A percentile compares a stretch with the other conserved stretches of the same genome.
These are phyloP conservation scores for Dictyostelium capitatum DNA, from an alignment of 78 protist species.

Conservation along the genomic window DNA sequence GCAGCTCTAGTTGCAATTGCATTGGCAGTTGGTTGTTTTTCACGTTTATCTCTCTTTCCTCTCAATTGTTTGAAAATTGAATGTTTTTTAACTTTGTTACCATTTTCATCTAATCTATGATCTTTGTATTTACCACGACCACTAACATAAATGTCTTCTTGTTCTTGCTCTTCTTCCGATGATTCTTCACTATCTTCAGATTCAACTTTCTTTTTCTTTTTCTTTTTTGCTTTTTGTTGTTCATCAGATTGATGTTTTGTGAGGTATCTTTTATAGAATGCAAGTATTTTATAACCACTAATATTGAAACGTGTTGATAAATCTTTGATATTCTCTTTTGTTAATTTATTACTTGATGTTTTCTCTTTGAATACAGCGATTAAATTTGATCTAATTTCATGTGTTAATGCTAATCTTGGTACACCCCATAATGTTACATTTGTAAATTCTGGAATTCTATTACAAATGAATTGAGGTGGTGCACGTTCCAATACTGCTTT, in stretches of 20 bases:
- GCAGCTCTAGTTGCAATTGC: not conserved
- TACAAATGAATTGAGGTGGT: not conserved
- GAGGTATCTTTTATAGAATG: not conserved
- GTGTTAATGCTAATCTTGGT: not conserved
- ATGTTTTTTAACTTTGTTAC: not conserved
- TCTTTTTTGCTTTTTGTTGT: not conserved
- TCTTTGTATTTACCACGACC: not conserved
- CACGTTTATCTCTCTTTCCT: not conserved
- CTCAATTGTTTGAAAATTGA: not conserved
- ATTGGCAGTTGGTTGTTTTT: not conserved
- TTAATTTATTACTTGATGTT: not conserved
- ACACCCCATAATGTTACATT: constrained; percentile 18
- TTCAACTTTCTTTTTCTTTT: not conserved
- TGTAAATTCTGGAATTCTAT: not conserved
- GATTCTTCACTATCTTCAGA: not conserved
- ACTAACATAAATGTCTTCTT: not conserved
- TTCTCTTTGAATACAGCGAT: not conserved
- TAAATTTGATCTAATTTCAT: not conserved
- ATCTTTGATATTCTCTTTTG: not conserved
- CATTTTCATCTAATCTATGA: not conserved
- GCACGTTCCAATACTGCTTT: not conserved
- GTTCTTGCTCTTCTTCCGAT: not conserved
- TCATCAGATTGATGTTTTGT: not conserved
- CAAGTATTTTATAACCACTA: not conserved
- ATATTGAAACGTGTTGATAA: not conserved